A percentile compares a stretch with the other conserved stretches of the same genome.
Evolutionary conservation across 768 basidiomycete species (phyloP).

Genomic region (Tricholoma hemisulphureum): DNA sequence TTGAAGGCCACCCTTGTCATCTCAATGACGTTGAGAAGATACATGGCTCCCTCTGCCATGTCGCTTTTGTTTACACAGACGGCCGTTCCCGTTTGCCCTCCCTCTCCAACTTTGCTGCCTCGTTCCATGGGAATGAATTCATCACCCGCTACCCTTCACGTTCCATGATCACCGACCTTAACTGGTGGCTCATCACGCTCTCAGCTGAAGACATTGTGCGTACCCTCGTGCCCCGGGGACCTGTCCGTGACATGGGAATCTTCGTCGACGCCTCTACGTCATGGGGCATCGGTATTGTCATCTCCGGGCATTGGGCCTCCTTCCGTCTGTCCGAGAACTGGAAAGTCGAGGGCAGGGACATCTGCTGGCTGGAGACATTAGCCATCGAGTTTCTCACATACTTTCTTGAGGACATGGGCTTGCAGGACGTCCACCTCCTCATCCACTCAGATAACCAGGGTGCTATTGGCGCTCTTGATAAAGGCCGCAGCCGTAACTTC

Average conservation of each 20-base stretch:
- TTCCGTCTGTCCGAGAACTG: constrained; percentile 15
- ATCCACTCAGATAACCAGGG: constrained; percentile 38
- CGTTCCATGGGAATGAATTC: constrained; percentile 17
- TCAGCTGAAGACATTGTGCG: neutral
- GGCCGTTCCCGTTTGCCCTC: constrained; percentile 20
- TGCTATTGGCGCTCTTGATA: constrained; percentile 30
- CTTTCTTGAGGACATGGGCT: constrained; percentile 5
- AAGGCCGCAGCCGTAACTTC: constrained; percentile 30
- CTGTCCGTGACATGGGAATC: neutral
- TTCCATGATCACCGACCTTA: constrained; percentile 20
- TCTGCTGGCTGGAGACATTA: constrained; percentile 25
- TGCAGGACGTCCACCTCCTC: constrained; percentile 17
- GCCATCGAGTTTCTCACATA: constrained; percentile 23
- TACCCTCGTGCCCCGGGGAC: neutral
- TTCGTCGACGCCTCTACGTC: constrained; percentile 3
- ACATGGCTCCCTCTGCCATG: constrained; percentile 31
- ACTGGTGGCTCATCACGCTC: constrained; percentile 26
- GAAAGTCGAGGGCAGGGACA: constrained; percentile 15
- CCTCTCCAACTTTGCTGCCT: constrained; percentile 23
- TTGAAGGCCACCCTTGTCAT: constrained; percentile 7
- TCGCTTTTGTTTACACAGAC: constrained; percentile 26
- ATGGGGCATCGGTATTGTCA: constrained; percentile 1
- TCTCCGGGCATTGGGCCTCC: constrained; percentile 20
- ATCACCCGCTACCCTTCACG: constrained; percentile 11
- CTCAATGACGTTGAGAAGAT: constrained; percentile 24